Conservation (phyloP, 768 basidiomycete genomes). For the Pleurotus pulmonarius region DNA sequence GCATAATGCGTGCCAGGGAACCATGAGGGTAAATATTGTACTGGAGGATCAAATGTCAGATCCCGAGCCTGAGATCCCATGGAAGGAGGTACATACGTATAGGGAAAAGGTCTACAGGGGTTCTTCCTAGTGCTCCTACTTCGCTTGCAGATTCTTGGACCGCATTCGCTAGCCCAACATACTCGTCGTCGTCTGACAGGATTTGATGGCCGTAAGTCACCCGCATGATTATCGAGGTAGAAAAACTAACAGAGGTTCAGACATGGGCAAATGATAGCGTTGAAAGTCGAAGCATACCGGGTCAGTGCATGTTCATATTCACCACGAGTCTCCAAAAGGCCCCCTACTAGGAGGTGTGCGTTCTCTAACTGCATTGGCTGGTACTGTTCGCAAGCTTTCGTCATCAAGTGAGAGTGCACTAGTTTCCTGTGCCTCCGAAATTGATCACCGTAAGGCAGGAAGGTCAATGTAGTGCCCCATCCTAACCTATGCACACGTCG, state of each 20-base stretch:
- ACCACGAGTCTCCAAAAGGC: constrained; percentile 22
- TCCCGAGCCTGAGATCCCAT: neutral
- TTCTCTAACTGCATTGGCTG: constrained; percentile 36
- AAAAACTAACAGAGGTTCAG: constrained; percentile 8
- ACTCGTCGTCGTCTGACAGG: constrained; percentile 28
- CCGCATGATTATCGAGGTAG: constrained; percentile 14
- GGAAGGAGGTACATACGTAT: constrained; percentile 14
- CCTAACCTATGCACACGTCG: neutral
- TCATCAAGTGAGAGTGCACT: constrained; percentile 17
- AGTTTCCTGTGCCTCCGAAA: constrained; percentile 52
- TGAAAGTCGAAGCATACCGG: constrained; percentile 23
- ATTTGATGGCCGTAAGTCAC: constrained; percentile 29
- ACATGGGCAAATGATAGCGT: neutral
- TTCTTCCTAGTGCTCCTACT: constrained; percentile 13
- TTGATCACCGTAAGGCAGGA: constrained; percentile 28
- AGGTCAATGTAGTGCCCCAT: neutral
- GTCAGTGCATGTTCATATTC: constrained; percentile 30
- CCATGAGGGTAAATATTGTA: constrained; percentile 28
- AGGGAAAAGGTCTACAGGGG: constrained; percentile 21
- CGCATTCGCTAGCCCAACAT: constrained; percentile 29
- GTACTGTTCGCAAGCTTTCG: constrained; percentile 32
- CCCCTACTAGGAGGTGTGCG: constrained; percentile 33
- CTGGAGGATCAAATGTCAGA: constrained; percentile 11
- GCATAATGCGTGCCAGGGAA: constrained; percentile 25
- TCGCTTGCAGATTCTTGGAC: constrained; percentile 19